Evolutionary conservation across 345 rosid genomes (phyloP).

Genomic region (Corymbia maculata): DNA sequence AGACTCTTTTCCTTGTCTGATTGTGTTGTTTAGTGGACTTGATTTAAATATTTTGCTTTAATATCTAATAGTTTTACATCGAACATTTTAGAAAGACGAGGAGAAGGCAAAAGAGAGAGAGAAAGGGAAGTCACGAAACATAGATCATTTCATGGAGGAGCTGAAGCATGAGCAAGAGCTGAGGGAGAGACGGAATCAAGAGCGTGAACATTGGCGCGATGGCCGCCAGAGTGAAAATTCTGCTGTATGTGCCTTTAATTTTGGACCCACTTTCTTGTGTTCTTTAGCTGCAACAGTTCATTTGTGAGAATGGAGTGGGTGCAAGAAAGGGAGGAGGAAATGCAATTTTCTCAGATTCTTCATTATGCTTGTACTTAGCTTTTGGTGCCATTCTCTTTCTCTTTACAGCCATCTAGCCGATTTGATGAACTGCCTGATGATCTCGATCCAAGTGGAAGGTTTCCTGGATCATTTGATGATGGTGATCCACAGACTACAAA

Average conservation of each 20-base stretch:
- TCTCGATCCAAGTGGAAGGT: constrained; percentile 95
- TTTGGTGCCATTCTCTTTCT: constrained; percentile 4
- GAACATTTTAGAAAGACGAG: constrained; percentile 60
- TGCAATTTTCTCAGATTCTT: neutral
- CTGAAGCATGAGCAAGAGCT: constrained; percentile 94
- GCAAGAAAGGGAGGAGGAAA: neutral
- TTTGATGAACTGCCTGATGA: constrained; percentile 97
- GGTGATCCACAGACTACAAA: constrained; percentile 99
- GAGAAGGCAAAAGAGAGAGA: constrained; percentile 74
- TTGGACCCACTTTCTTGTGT: neutral
- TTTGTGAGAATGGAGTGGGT: neutral
- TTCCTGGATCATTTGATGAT: constrained; percentile 96
- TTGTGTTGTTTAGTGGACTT: neutral
- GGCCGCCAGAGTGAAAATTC: constrained; percentile 55
- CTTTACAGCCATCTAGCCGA: constrained; percentile 77
- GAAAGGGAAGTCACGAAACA: constrained; percentile 81
- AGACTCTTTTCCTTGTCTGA: neutral
- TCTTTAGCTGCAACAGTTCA: neutral
- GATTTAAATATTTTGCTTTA: neutral
- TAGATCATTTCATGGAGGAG: constrained; percentile 98
- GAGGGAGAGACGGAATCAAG: constrained; percentile 95
- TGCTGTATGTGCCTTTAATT: constrained; percentile 34
- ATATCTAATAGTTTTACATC: neutral
- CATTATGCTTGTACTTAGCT: neutral
- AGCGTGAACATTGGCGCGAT: constrained; percentile 73